Evolutionary conservation across 2,329 filamentous ascomycete species (phyloP), one percentile per base, ranked within the genome.

Genomic region (Myrmaecium sp.): DNA sequence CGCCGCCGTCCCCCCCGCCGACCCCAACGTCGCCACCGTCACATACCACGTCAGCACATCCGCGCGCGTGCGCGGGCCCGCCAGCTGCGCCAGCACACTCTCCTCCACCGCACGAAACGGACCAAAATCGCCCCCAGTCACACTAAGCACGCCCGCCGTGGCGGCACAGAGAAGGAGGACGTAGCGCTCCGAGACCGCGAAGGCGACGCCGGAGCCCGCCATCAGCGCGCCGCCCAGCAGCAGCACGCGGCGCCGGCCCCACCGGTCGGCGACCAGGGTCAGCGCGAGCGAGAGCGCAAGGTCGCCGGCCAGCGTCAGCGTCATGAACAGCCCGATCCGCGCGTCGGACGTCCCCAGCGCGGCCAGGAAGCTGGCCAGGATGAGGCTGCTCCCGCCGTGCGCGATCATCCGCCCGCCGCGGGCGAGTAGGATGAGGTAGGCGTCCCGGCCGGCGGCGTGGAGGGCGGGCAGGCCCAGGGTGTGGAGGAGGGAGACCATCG

Each of bases 31-130:
- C 5, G 48, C 49, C n/a, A 51, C 28, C 9, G 48, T 46, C 3
- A 52, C 46, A 30, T 55, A 54, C 51, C 51, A 55, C 5, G 46
- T 46, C 28, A 51, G 50, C 2, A 55, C 45, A 33, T 53, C 49
- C 13, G 48, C 36, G 11, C 51, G 34, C 21, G 38, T 32, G 2
- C 33, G 32, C 6, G 45, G 43, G 25, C 43, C 42, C 4, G 48
- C 43, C 14, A 54, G 32, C 33, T 51, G 47, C 16, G 51, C 46
- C 22, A 54, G 25, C 11, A 42, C 50, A 16, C 44, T 49, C 33
- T 55, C 51, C 24, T 55, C 51, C 2, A 55, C 41, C 2, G 51
- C 50, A 15, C 51, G 37, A 25, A 55, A 55, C 3, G 51, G 51
- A 5, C 51, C 51, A 35, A 55, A 53, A 34, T 55, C 51, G 20